Evolutionary conservation across 2,329 filamentous ascomycete species (phyloP).

Genomic region (Aphanoascus verrucosus): DNA sequence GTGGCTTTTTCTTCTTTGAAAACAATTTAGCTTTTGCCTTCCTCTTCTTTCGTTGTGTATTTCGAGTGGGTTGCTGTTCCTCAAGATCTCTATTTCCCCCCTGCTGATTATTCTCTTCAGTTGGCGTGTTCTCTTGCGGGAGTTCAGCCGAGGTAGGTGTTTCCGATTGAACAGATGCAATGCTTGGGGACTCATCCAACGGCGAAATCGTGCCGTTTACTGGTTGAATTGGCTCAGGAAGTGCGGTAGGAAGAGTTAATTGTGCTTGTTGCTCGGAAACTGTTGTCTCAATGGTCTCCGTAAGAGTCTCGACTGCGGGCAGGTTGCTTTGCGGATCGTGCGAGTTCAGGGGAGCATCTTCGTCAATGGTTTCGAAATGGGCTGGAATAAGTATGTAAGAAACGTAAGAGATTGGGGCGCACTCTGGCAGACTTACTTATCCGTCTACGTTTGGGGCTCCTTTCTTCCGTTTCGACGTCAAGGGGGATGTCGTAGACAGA

Average conservation of each 20-base stretch:
- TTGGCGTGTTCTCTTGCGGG: background rate
- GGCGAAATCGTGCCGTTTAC: background rate
- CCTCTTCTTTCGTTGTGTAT: constrained; percentile 7
- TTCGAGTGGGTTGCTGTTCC: background rate
- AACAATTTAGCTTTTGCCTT: constrained; percentile 15
- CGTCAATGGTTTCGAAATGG: constrained; percentile 6
- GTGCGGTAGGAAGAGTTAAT: background rate
- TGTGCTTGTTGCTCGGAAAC: background rate
- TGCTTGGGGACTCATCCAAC: background rate
- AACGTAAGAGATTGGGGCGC: background rate
- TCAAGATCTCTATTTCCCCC: background rate
- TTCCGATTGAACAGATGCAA: background rate
- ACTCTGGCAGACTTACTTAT: constrained; percentile 13
- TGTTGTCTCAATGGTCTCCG: background rate
- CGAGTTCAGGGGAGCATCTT: constrained; percentile 14
- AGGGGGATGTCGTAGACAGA: constrained; percentile 30
- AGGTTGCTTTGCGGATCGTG: background rate
- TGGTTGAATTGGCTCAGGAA: background rate
- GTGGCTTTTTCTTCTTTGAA: constrained; percentile 10
- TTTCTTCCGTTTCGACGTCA: constrained; percentile 23
- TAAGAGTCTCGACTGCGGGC: background rate
- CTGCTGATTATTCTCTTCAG: background rate
- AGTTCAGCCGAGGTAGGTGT: background rate
- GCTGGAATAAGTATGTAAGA: background rate
- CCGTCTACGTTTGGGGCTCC: constrained; percentile 15